phyloP scores from a whole-genome alignment of 176 grass and related monocot species.

The Rhynchospora tenuis region DNA sequence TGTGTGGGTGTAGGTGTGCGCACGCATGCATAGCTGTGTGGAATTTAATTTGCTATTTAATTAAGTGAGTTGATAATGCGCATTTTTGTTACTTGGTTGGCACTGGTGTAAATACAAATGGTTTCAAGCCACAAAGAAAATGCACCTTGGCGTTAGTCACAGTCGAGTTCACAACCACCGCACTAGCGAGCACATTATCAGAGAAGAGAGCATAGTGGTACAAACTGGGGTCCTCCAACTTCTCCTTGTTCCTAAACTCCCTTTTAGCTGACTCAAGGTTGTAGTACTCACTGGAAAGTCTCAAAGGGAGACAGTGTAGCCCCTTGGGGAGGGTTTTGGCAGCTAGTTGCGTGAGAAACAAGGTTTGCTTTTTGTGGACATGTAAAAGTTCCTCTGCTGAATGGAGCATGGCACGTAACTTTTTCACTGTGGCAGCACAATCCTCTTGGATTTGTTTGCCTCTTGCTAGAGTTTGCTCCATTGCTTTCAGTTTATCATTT shows the following conservation, averaged over 20 bases:
- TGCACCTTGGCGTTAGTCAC: slow-evolving; percentile 81
- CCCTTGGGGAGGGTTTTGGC: slow-evolving; percentile 91
- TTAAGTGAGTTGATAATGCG: not conserved
- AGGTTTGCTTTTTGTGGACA: slow-evolving; percentile 69
- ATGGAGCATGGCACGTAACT: slow-evolving; percentile 77
- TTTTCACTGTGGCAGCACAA: slow-evolving; percentile 56
- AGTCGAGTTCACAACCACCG: slow-evolving; percentile 85
- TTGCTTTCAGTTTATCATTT: slow-evolving; percentile 66
- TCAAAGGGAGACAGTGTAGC: slow-evolving; percentile 76
- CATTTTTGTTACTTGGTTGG: not conserved
- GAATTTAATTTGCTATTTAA: too few species aligned
- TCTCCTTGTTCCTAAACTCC: slow-evolving; percentile 47
- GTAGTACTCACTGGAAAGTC: slow-evolving; percentile 61
- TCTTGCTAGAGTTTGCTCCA: slow-evolving; percentile 62
- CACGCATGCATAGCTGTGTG: not conserved
- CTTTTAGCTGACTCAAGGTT: slow-evolving; percentile 35
- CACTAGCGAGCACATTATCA: slow-evolving; percentile 75
- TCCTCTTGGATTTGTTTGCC: slow-evolving; percentile 67
- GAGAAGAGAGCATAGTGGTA: slow-evolving; percentile 89
- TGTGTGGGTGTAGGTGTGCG: not conserved
- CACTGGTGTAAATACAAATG: not conserved
- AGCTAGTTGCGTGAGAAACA: slow-evolving; percentile 84
- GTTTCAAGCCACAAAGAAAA: slow-evolving; percentile 9
- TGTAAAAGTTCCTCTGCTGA: slow-evolving; percentile 67
- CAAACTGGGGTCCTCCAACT: slow-evolving; percentile 51